A percentile compares a stretch with the other conserved stretches of the same genome.
These are phyloP conservation scores for Rhizodiscina lignyota DNA, from an alignment of 495 filamentous ascomycete genomes.

Conservation along the genomic window DNA sequence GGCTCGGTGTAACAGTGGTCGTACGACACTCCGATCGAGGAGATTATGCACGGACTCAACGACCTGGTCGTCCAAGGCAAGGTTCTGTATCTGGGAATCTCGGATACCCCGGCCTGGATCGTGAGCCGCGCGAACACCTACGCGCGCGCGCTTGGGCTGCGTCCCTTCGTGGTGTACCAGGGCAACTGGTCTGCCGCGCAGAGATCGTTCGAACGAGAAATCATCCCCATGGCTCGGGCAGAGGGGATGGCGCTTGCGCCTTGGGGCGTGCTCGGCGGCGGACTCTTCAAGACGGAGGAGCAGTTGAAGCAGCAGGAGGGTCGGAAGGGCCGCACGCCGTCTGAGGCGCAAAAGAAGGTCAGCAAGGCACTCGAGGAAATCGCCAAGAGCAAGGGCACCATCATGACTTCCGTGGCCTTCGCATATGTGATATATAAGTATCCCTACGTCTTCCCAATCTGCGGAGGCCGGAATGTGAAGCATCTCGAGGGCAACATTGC, in stretches of 20 bases:
- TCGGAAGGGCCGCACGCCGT: slow-evolving; percentile 19
- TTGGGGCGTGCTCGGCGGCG: slow-evolving; percentile 13
- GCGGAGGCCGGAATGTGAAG: slow-evolving; percentile 49
- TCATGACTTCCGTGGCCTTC: slow-evolving; percentile 36
- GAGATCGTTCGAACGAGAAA: slow-evolving; percentile 17
- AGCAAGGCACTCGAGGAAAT: slow-evolving; percentile 39
- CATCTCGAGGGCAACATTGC: slow-evolving; percentile 55
- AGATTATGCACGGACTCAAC: slow-evolving; percentile 44
- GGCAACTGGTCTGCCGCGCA: slow-evolving; percentile 10
- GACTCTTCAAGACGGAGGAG: slow-evolving; percentile 8
- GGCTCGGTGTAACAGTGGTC: slow-evolving; percentile 9
- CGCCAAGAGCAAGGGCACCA: slow-evolving; percentile 32
- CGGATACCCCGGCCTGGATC: slow-evolving; percentile 47
- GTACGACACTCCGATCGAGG: slow-evolving; percentile 36
- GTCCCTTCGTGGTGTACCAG: slow-evolving; percentile 14
- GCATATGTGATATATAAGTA: slow-evolving; percentile 68
- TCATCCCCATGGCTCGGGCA: slow-evolving; percentile 14
- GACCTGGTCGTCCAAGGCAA: slow-evolving; percentile 39
- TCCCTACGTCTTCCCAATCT: slow-evolving; percentile 63
- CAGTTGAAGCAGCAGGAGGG: slow-evolving; percentile 21
- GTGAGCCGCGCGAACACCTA: slow-evolving; percentile 42
- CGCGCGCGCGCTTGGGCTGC: slow-evolving; percentile 30
- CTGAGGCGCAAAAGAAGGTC: slow-evolving; percentile 21
- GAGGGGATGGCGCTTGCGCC: slow-evolving; percentile 14
- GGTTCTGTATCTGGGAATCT: slow-evolving; percentile 47